Percentiles rank a stretch among this genome's conserved stretches.
Evolutionary conservation across 805 yeast species (phyloP).

Genomic region (Candida golubevii): DNA sequence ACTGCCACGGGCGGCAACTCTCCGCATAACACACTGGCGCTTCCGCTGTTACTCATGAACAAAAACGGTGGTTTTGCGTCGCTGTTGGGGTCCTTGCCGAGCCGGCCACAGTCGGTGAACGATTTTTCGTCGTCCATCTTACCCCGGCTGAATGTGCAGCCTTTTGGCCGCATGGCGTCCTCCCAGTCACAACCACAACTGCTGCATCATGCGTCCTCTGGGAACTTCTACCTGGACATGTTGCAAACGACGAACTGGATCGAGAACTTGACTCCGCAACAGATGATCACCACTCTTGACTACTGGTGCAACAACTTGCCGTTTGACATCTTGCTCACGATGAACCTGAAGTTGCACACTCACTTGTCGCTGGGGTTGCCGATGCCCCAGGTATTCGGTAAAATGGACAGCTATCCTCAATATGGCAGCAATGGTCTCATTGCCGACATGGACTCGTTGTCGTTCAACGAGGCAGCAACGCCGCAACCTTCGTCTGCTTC

Average conservation of each 20-base stretch:
- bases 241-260: constrained; percentile 37
- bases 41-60: constrained; percentile 25
- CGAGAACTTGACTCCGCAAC: constrained; percentile 41
- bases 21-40: constrained; percentile 6
- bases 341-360: constrained; percentile 44
- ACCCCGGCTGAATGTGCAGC: constrained; percentile 8
- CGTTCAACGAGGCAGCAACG: constrained; percentile 7
- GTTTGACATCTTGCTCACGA: constrained; percentile 47
- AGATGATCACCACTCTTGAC: constrained; percentile 50
- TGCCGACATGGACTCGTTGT: constrained; percentile 14
- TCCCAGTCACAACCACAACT: not conserved
- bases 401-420: constrained; percentile 6
- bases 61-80: constrained; percentile 23
- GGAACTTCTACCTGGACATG: constrained; percentile 38
- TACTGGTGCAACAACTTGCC: constrained; percentile 48
- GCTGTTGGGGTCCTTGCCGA: constrained; percentile 30
- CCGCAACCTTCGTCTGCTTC: not conserved
- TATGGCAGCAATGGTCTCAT: constrained; percentile 8
- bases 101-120: constrained; percentile 41
- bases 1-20: constrained; percentile 9
- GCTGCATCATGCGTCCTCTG: not conserved
- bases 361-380: constrained; percentile 22
- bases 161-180: constrained; percentile 2
- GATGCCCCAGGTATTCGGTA: constrained; percentile 11
- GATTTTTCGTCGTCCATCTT: constrained; percentile 24